A percentile compares a stretch with the other conserved stretches of the same genome.
Conservation (phyloP, 208 protist genomes). For the Crithidia fasciculata region DNA sequence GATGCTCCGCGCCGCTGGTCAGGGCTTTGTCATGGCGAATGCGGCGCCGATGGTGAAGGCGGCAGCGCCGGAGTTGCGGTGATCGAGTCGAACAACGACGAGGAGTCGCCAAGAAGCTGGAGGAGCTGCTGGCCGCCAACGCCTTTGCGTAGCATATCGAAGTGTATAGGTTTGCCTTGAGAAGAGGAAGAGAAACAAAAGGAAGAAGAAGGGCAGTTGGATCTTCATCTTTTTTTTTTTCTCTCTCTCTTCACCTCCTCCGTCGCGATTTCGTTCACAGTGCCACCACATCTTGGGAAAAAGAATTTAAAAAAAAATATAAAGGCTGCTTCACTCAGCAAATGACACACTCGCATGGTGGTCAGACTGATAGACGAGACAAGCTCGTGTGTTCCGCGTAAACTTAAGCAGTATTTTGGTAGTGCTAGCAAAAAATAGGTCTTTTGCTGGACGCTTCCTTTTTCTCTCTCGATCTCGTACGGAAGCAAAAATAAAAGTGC, state of each 20-base stretch:
- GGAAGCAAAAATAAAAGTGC: background rate
- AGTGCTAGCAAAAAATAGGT: too few species aligned
- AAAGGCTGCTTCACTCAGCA: too few species aligned
- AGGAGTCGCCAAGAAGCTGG: constrained; percentile 58
- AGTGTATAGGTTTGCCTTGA: background rate
- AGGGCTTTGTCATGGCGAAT: constrained; percentile 72
- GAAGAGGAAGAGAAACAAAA: constrained; percentile 8
- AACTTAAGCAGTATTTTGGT: too few species aligned
- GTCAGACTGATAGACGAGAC: too few species aligned
- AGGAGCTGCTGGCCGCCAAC: constrained; percentile 44
- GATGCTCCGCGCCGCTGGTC: constrained; percentile 56
- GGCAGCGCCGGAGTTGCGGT: constrained; percentile 43
- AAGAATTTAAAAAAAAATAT: too few species aligned
- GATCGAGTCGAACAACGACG: constrained; percentile 53
- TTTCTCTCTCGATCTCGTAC: background rate
- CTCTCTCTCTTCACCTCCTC: background rate
- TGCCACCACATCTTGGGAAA: too few species aligned
- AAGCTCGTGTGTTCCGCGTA: too few species aligned
- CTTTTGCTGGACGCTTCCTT: background rate
- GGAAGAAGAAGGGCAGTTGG: background rate
- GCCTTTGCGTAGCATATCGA: constrained; percentile 1
- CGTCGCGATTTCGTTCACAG: background rate
- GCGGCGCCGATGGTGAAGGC: constrained; percentile 45
- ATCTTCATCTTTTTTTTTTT: constrained; percentile 6
- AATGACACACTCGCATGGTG: too few species aligned